Evolutionary conservation across 1,139 yeast species (phyloP).

Genomic region (Yamadazyma mexicana): DNA sequence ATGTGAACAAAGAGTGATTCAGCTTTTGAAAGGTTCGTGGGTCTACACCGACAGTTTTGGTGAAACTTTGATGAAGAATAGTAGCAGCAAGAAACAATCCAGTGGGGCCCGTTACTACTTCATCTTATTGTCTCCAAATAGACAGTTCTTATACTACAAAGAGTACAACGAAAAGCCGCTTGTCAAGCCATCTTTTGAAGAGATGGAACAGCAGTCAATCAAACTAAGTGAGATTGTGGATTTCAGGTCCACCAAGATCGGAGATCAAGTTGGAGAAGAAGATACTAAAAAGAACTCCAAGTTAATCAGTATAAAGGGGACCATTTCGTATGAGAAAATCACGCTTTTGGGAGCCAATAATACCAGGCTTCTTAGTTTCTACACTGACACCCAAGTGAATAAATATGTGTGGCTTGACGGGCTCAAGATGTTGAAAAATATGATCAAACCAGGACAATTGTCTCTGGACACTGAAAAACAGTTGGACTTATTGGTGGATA

Average conservation of each 20-base stretch:
- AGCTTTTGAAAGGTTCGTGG: conserved; percentile 80
- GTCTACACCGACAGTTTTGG: conserved; percentile 70
- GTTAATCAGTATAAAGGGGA: conserved; percentile 53
- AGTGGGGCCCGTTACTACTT: conserved; percentile 42
- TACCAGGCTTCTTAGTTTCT: conserved; percentile 53
- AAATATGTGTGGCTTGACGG: conserved; percentile 84
- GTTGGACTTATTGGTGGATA: conserved; percentile 53
- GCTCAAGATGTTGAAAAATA: conserved; percentile 55
- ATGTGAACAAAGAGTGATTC: conserved; percentile 73
- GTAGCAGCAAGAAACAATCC: conserved; percentile 21
- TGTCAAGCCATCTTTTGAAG: conserved; percentile 59
- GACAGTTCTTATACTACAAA: conserved; percentile 60
- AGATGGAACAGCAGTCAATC: conserved; percentile 36
- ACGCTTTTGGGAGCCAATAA: conserved; percentile 44
- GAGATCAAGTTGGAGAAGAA: conserved; percentile 41
- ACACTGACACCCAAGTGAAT: conserved; percentile 69
- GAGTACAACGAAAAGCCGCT: conserved; percentile 52
- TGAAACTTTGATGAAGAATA: conserved; percentile 35
- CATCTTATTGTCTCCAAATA: conserved; percentile 70
- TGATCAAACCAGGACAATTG: conserved; percentile 34
- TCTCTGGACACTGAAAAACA: conserved; percentile 63
- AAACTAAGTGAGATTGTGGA: conserved; percentile 37
- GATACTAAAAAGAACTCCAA: conserved; percentile 36
- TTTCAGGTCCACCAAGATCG: conserved; percentile 45
- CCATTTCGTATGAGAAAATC: conserved; percentile 57